A percentile compares a stretch with the other conserved stretches of the same genome.
Conservation (phyloP, 768 basidiomycete species). For the Trametes villosa region DNA sequence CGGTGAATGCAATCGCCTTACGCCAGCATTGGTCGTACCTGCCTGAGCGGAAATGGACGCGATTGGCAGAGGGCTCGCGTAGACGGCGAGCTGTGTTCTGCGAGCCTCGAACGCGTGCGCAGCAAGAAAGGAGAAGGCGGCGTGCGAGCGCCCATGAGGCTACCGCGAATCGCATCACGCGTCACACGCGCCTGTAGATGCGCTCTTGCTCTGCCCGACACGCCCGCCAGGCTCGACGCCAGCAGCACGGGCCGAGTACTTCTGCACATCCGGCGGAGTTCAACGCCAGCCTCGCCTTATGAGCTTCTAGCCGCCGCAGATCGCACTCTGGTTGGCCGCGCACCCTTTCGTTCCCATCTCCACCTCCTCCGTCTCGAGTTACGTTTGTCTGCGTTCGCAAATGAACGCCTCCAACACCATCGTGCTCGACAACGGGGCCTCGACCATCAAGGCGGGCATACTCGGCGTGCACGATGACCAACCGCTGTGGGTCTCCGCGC, state of each 20-base stretch:
- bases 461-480: conserved; percentile 35
- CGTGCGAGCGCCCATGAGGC: not conserved
- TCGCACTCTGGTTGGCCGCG: not conserved
- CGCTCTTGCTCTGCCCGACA: not conserved
- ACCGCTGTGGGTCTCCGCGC: conserved; percentile 34
- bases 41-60: not conserved
- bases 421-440: conserved; percentile 88
- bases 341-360: conserved; percentile 5
- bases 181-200: not conserved
- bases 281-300: conserved; percentile 1
- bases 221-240: not conserved
- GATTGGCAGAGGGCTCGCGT: conserved; percentile 9
- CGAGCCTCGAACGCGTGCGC: conserved; percentile 10
- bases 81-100: not conserved
- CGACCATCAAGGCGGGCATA: conserved; percentile 76
- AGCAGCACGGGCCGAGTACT: not conserved
- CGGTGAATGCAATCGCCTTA: conserved; percentile 10
- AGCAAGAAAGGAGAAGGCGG: not conserved
- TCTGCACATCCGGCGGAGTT: not conserved
- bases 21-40: conserved; percentile 1
- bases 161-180: conserved; percentile 7
- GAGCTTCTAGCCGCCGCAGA: conserved; percentile 10
- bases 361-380: conserved; percentile 10
- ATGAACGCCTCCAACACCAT: conserved; percentile 36
- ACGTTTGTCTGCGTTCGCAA: not conserved